Base-by-base conservation (phyloP, 495 filamentous ascomycete species). In the Trichoderma gamsii region DNA sequence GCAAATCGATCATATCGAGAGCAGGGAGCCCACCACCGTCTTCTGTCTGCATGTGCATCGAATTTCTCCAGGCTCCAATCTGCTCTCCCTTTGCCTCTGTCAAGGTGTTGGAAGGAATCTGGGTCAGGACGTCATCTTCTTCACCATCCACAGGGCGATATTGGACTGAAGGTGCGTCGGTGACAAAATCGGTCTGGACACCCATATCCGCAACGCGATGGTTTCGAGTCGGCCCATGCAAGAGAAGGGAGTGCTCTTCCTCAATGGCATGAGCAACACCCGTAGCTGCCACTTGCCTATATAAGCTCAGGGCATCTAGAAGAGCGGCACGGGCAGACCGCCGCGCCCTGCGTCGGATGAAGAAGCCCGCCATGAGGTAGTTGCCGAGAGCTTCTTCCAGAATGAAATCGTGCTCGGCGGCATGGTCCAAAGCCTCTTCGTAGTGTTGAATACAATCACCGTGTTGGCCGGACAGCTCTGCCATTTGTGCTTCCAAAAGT, bases 1-100 rank as follows among this genome's bases (percentile, higher is more conserved):
- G 88, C 66, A 96, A 75, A 75, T 96, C 93, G 66, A 96, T 91
- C 78, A 96, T 93, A 76, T 97, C 92, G 69, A 86, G 81, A 56
- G 79, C 78, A 73, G 84, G 84, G 67, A 87, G 72, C 4, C 84
- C 83, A 35, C 74, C 80, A 6, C 80, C 82, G 16, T 79, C 78
- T 66, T 80, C 82, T 13, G 79, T 74, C 67, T 76, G 76, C 72
- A 70, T 69, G 71, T 65, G 41, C 71, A 75, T 83, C 52, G 77
- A 78, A 23, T 82, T 81, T 69, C 82, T 78, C 89, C 89, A 91
- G 29, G 83, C 86, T 41, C 85, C 77, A 73, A 89, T 90, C 46
- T 88, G 80, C 71, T 89, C 88, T 59, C 85, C 86, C 66, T 83
- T 84, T 18, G 79, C 80, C 68, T 86, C 84, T 1, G 76, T 78